A percentile compares a stretch with the other conserved stretches of the same genome.
These are phyloP conservation scores for Saccharomycopsis amapae DNA, from an alignment of 805 yeast species.

Conservation along the genomic window DNA sequence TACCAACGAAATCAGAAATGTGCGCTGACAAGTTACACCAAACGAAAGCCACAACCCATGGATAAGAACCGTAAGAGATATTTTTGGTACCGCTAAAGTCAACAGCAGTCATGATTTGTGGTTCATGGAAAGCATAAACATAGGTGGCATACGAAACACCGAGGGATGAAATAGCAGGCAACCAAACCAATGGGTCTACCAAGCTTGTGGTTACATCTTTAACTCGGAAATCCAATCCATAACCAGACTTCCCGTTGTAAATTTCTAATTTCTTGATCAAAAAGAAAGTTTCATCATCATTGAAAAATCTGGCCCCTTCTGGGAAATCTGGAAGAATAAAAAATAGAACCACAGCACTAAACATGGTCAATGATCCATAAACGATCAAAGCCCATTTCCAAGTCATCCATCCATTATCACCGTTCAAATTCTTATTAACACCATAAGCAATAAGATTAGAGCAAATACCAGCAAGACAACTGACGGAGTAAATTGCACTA, in stretches of 20 bases:
- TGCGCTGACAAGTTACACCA: constrained; percentile 35
- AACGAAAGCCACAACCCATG: constrained; percentile 19
- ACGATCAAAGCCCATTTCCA: constrained; percentile 49
- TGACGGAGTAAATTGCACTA: constrained; percentile 57
- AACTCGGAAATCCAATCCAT: constrained; percentile 39
- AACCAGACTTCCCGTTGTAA: constrained; percentile 33
- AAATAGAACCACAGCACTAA: constrained; percentile 28
- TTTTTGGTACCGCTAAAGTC: constrained; percentile 1
- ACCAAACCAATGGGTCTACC: constrained; percentile 50
- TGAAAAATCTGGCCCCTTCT: constrained; percentile 34
- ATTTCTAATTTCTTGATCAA: constrained; percentile 21
- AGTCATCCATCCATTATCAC: constrained; percentile 36
- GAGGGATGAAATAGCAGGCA: constrained; percentile 54
- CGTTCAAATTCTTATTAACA: constrained; percentile 43
- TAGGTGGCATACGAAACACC: constrained; percentile 25
- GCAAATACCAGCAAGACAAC: constrained; percentile 71
- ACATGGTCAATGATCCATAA: constrained; percentile 35
- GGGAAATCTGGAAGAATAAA: constrained; percentile 45
- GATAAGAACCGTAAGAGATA: constrained; percentile 12
- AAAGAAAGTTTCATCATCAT: constrained; percentile 36
- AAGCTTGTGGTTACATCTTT: constrained; percentile 36
- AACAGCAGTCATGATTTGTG: constrained; percentile 12
- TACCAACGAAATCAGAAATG: constrained; percentile 48
- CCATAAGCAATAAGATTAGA: constrained; percentile 66
- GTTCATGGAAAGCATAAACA: constrained; percentile 19